These are phyloP conservation scores for Penicillium taxi DNA, from an alignment of 495 filamentous ascomycete genomes.

Conservation along the genomic window DNA sequence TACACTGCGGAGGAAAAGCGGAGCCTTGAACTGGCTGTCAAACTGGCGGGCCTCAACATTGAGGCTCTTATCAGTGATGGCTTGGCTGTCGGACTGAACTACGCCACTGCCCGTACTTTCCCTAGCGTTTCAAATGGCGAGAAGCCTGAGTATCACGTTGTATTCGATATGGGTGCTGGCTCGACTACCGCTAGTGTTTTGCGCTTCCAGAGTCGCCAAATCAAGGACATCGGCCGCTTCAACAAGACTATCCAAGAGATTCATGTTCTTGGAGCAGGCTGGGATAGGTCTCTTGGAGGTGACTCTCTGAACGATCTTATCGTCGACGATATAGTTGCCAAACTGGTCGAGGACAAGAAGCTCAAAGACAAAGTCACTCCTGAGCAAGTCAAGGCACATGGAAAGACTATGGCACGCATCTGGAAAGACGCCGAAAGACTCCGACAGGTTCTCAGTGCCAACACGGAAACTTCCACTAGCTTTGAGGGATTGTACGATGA, in stretches of 20 bases:
- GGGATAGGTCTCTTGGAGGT: constrained; percentile 85
- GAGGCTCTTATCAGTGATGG: constrained; percentile 83
- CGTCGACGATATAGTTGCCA: constrained; percentile 73
- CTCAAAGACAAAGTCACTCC: constrained; percentile 59
- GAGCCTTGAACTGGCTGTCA: constrained; percentile 69
- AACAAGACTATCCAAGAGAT: constrained; percentile 98
- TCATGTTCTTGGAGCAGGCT: constrained; percentile 73
- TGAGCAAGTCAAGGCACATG: constrained; percentile 59
- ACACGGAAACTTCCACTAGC: constrained; percentile 66
- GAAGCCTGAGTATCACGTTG: constrained; percentile 84
- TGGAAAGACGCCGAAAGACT: constrained; percentile 85
- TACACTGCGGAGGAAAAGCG: constrained; percentile 84
- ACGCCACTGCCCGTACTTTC: constrained; percentile 85
- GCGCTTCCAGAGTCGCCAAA: constrained; percentile 76
- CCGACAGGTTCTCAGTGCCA: constrained; percentile 88
- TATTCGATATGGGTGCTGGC: constrained; percentile 97
- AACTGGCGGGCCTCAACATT: constrained; percentile 79
- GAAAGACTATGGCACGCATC: constrained; percentile 77
- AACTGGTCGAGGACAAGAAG: constrained; percentile 63
- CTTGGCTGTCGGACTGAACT: constrained; percentile 87
- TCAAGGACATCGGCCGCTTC: constrained; percentile 87
- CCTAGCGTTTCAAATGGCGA: constrained; percentile 73
- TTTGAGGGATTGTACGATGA: constrained; percentile 82
- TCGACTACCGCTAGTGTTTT: constrained; percentile 93
- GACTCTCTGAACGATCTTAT: constrained; percentile 84